A percentile compares a stretch with the other conserved stretches of the same genome.
These are phyloP conservation scores for Rhizophora mangle DNA, from an alignment of 345 rosid genomes.

Conservation along the genomic window DNA sequence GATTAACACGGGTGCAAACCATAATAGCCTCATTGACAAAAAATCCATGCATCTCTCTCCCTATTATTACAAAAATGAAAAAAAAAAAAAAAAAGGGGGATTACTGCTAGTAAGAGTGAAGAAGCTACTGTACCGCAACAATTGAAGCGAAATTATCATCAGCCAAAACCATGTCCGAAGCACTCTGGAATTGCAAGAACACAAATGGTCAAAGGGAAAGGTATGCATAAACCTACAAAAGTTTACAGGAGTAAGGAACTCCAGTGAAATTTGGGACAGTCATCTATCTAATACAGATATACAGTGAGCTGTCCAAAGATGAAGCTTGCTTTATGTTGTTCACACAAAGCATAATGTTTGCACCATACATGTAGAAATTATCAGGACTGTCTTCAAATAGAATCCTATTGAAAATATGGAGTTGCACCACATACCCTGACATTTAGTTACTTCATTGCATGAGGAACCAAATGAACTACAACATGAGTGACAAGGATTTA, in stretches of 20 bases:
- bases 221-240: neutral
- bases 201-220: conserved; percentile 5
- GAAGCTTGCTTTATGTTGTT: neutral
- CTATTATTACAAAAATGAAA: neutral
- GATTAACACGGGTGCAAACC: no score
- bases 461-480: neutral
- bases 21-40: no score
- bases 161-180: conserved; percentile 99
- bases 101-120: conserved; percentile 8
- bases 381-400: neutral
- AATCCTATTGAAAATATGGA: neutral
- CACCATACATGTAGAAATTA: neutral
- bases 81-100: neutral
- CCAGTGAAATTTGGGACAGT: neutral
- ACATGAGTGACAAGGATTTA: neutral
- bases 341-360: neutral
- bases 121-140: conserved; percentile 66
- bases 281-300: neutral
- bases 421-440: neutral
- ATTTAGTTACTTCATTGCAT: neutral
- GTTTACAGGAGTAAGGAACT: neutral
- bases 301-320: neutral
- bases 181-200: conserved; percentile 61
- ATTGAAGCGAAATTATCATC: conserved; percentile 98
- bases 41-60: no score